Base-by-base conservation (phyloP, 1,284 basidiomycete species). In the Fistulinella staudtii region DNA sequence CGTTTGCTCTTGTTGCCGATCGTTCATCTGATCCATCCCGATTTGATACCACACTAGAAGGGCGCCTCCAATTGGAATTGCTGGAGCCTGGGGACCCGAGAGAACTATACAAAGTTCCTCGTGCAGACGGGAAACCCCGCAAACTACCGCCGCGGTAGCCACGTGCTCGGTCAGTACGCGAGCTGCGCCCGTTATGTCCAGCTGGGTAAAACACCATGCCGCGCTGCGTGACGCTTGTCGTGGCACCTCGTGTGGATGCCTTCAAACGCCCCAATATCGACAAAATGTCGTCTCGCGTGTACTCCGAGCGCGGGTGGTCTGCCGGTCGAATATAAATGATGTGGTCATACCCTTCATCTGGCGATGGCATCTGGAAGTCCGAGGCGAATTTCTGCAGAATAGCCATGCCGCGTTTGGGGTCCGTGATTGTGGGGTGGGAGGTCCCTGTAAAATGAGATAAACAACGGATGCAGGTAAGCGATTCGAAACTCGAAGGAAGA, bases 381-480 rank as follows among this genome's bases (percentile, higher is more conserved):
- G 71, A 68, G 43, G 73, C 73, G 62, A 88, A 85, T 41, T 76
- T 75, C 46, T 73, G 68, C 45, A 88, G 70, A 14, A 86, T 64
- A 18, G 68, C 62, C 45, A 82, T 56, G 8, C 77, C 84, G 33
- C 76, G 68, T 55, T 76, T 73, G 36, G 73, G 69, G 52, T 62
- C 70, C 48, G 67, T 77, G 60, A 88, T 86, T 45, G 85, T 88
- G 39, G 85, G 85, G 64, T 86, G 85, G 40, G 65, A 70, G 33
- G 70, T 73, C 50, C 85, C 85, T 88, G 34, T 22, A 29, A 39
- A 38, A 39, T 34, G 45, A 44, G 38, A 49, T 39, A 41, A 36
- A 40, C 39, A 23, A 38, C 1, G 15, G 23, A 15, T 9, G 3
- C 3, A 15, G 31, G 36, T 52, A 34, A 43, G 56, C 17, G 21